phyloP scores from a whole-genome alignment of 2,329 filamentous ascomycete species.

The Dactylonectria macrodidyma region DNA sequence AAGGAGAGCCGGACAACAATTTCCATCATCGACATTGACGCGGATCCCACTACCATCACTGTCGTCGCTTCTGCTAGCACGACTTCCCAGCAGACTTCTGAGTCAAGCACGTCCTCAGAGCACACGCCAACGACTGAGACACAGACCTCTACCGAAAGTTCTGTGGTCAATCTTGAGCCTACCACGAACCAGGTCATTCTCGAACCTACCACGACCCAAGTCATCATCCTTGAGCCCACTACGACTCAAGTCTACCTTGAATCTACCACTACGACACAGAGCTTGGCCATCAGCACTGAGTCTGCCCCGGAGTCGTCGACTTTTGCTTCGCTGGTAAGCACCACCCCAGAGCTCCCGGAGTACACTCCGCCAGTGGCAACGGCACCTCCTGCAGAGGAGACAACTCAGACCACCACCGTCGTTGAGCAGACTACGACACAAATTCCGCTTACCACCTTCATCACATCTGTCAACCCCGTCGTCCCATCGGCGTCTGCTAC shows the following conservation, averaged over 20 bases:
- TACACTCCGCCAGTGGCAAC: not conserved
- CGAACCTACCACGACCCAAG: not conserved
- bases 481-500: constrained; percentile 34
- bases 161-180: not conserved
- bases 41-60: constrained; percentile 42
- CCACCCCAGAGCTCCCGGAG: not conserved
- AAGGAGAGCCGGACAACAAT: constrained; percentile 50
- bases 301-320: constrained; percentile 1
- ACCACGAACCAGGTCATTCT: constrained; percentile 8
- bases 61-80: constrained; percentile 45
- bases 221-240: not conserved
- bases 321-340: not conserved
- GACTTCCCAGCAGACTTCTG: constrained; percentile 14
- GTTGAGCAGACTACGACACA: constrained; percentile 35
- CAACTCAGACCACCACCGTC: constrained; percentile 6
- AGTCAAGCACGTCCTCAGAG: not conserved
- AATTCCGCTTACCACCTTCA: constrained; percentile 31
- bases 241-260: constrained; percentile 3
- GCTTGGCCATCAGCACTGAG: constrained; percentile 1
- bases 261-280: not conserved
- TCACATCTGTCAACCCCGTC: constrained; percentile 13
- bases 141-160: constrained; percentile 5
- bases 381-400: not conserved
- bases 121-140: constrained; percentile 15
- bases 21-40: constrained; percentile 50